These are phyloP conservation scores for Fraxinus latifolia DNA, from an alignment of 305 asterid species.

Conservation along the genomic window DNA sequence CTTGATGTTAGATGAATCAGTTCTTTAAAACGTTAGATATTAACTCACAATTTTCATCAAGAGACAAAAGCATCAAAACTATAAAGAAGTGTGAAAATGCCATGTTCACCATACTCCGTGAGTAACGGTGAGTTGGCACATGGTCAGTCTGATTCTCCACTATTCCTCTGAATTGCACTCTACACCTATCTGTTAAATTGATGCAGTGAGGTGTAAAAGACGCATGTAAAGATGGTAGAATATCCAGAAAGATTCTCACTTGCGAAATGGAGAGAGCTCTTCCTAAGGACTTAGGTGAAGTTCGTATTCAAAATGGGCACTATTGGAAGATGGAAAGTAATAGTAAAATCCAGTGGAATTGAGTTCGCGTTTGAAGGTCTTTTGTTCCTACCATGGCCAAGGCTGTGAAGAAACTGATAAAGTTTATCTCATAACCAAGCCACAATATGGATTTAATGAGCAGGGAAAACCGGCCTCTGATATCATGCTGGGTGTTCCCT, in stretches of 20 bases:
- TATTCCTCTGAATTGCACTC: background rate
- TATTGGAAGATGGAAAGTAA: background rate
- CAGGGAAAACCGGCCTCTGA: background rate
- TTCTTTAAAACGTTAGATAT: background rate
- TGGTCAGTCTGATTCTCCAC: background rate
- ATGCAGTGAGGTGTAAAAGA: background rate
- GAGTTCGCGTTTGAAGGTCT: background rate
- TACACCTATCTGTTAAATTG: background rate
- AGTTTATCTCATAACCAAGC: background rate
- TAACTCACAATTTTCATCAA: background rate
- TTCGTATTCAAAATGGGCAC: background rate
- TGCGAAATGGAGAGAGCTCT: background rate
- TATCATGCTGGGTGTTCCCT: background rate
- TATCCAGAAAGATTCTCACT: background rate
- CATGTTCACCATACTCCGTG: background rate
- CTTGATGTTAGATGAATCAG: background rate
- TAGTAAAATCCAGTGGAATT: background rate
- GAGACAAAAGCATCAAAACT: background rate
- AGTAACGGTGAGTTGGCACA: no score
- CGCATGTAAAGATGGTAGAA: background rate
- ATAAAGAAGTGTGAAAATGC: background rate
- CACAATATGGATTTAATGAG: background rate
- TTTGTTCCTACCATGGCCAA: background rate
- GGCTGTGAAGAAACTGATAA: background rate
- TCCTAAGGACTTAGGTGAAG: background rate